phyloP scores from a whole-genome alignment of 495 filamentous ascomycete species.

The Podospora appendiculata region DNA sequence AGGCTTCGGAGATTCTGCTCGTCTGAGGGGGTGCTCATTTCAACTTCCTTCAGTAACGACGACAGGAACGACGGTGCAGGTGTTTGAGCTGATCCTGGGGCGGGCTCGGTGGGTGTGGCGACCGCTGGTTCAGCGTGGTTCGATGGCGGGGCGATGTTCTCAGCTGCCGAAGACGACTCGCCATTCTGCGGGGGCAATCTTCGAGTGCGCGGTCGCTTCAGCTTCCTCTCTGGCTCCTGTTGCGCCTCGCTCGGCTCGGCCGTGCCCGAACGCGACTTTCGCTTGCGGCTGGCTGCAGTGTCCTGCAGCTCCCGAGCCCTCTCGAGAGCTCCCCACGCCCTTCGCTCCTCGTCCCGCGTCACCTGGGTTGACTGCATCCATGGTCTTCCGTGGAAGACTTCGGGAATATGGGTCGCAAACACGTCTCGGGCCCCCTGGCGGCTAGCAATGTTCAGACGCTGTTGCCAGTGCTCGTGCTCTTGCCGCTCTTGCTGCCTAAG shows the following conservation, averaged over 20 bases:
- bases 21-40: conserved; percentile 52
- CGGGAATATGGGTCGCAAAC: conserved; percentile 53
- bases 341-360: conserved; percentile 62
- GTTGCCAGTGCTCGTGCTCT: conserved; percentile 65
- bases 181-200: conserved; percentile 28
- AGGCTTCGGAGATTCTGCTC: conserved; percentile 43
- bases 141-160: conserved; percentile 20
- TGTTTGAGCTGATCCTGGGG: conserved; percentile 12
- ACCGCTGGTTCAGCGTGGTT: conserved; percentile 15
- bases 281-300: conserved; percentile 47
- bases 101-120: conserved; percentile 9
- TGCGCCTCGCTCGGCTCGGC: conserved; percentile 57
- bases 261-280: conserved; percentile 65
- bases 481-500: conserved; percentile 54
- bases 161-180: conserved; percentile 25
- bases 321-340: conserved; percentile 86
- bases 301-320: conserved; percentile 62
- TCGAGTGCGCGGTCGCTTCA: conserved; percentile 75
- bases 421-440: conserved; percentile 60
- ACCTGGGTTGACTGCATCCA: conserved; percentile 47
- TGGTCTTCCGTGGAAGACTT: conserved; percentile 20
- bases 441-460: conserved; percentile 70
- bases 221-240: conserved; percentile 60
- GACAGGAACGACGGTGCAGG: conserved; percentile 63
- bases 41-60: conserved; percentile 79